Evolutionary conservation across 257 asterid species (phyloP).

Genomic region (Apocynum venetum): DNA sequence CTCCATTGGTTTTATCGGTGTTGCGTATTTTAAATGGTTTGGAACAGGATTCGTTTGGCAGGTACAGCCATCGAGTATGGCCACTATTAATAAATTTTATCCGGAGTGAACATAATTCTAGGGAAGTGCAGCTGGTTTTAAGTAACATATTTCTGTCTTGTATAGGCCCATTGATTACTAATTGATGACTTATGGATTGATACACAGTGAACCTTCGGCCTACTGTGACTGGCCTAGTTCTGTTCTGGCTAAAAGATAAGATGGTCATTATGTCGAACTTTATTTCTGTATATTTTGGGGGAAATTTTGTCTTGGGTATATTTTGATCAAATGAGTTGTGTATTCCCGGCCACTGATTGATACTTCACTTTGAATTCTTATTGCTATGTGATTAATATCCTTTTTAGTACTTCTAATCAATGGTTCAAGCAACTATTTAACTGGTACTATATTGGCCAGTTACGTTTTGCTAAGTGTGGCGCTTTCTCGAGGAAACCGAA

Average conservation of each 20-base stretch:
- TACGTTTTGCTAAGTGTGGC: no score
- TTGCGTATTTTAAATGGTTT: constrained; percentile 57
- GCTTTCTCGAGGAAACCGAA: no score
- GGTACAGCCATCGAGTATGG: constrained; percentile 49
- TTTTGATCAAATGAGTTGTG: neutral
- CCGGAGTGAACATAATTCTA: constrained; percentile 86
- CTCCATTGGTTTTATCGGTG: constrained; percentile 59
- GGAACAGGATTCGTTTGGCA: constrained; percentile 49
- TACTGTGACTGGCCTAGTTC: neutral
- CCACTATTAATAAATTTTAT: constrained; percentile 79
- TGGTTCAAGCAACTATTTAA: no score
- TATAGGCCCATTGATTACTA: constrained; percentile 69
- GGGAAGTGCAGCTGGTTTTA: constrained; percentile 70
- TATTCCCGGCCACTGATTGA: neutral
- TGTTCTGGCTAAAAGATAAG: neutral
- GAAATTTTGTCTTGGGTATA: neutral
- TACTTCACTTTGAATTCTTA: neutral
- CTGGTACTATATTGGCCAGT: no score
- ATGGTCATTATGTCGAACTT: neutral
- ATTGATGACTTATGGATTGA: constrained; percentile 15
- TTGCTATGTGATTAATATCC: no score
- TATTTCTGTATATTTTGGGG: neutral
- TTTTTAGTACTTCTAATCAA: no score
- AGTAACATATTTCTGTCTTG: constrained; percentile 62
- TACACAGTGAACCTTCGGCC: neutral